Evolutionary conservation across 1,139 yeast genomes (phyloP).

Genomic region (Blastobotrys apis): DNA sequence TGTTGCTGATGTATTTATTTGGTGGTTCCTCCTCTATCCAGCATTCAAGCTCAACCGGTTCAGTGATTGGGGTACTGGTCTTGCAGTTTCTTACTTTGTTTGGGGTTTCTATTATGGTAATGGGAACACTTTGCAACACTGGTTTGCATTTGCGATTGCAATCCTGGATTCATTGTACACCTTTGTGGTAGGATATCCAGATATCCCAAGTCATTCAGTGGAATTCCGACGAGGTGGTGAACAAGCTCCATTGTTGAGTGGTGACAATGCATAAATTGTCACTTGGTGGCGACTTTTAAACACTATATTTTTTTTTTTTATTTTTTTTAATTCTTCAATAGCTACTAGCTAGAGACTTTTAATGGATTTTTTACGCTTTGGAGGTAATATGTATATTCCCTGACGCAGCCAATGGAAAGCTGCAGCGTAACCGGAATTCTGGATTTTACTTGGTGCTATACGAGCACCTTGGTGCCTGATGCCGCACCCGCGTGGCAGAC

Average conservation of each 20-base stretch:
- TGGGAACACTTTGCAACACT: constrained; percentile 15
- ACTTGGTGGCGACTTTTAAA: too few relatives aligned
- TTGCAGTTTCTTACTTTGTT: constrained; percentile 43
- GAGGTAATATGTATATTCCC: too few relatives aligned
- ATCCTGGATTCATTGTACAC: constrained; percentile 12
- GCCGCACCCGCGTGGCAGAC: too few relatives aligned
- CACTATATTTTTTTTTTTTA: background rate
- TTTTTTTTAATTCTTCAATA: background rate
- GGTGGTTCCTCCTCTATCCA: constrained; percentile 74
- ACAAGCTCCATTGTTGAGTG: constrained; percentile 16
- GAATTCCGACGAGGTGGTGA: constrained; percentile 11
- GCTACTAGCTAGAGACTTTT: too few relatives aligned
- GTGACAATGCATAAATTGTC: too few relatives aligned
- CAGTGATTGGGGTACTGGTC: constrained; percentile 70
- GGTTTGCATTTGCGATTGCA: constrained; percentile 14
- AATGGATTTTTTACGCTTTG: background rate
- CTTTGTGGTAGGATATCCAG: constrained; percentile 16
- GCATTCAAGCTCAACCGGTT: constrained; percentile 51
- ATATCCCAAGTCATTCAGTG: constrained; percentile 10
- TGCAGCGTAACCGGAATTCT: too few relatives aligned
- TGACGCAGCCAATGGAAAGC: too few relatives aligned
- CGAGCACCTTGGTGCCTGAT: too few relatives aligned
- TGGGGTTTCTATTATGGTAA: constrained; percentile 11
- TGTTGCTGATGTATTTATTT: constrained; percentile 65
- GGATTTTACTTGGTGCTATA: too few relatives aligned